A percentile compares a stretch with the other conserved stretches of the same genome.
These are phyloP conservation scores for Talaromyces sp. DNA, from an alignment of 2,329 filamentous ascomycete species.

Conservation along the genomic window DNA sequence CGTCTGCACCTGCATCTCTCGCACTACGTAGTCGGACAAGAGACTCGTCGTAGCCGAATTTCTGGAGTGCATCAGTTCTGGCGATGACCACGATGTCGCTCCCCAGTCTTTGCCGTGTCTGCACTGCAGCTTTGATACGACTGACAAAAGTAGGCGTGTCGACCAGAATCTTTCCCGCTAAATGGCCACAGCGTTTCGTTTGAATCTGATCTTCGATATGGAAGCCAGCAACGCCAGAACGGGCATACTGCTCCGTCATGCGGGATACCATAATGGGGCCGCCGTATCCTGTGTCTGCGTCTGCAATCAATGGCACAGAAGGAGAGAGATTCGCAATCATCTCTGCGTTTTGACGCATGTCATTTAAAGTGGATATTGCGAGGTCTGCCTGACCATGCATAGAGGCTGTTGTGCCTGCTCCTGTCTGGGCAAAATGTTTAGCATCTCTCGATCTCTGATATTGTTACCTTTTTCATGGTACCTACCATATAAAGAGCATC, in stretches of 20 bases:
- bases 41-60: constrained; percentile 40
- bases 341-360: constrained; percentile 58
- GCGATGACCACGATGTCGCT: constrained; percentile 29
- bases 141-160: constrained; percentile 1
- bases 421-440: constrained; percentile 26
- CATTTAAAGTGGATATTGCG: constrained; percentile 55
- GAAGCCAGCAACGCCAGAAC: constrained; percentile 45
- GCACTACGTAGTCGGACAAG: constrained; percentile 35
- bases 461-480: constrained; percentile 15
- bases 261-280: background rate
- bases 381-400: constrained; percentile 59
- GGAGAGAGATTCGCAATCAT: constrained; percentile 60
- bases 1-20: constrained; percentile 36
- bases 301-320: constrained; percentile 53
- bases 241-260: constrained; percentile 29
- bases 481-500: constrained; percentile 50
- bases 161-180: constrained; percentile 28
- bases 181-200: constrained; percentile 37
- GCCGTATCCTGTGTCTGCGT: constrained; percentile 51
- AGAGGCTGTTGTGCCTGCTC: constrained; percentile 58
- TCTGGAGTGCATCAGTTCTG: constrained; percentile 34
- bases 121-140: background rate
- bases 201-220: constrained; percentile 49
- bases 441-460: background rate
- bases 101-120: background rate